A percentile compares a stretch with the other conserved stretches of the same genome.
Conservation (phyloP, 306 rosid genomes). For the Vigna trinervia region DNA sequence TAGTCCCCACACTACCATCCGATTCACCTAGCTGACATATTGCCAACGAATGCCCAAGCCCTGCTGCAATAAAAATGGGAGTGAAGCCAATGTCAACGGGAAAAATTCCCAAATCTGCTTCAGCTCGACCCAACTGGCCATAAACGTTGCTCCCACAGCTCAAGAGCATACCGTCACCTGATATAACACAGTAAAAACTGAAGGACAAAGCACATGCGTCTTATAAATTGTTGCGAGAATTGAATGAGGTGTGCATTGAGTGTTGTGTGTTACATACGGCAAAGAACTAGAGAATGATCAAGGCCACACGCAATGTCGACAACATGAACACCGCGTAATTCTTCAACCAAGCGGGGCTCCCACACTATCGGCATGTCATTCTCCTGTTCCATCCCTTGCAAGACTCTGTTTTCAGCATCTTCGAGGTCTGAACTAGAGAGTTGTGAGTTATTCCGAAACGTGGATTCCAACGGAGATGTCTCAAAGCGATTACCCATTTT, state of each 20-base stretch:
- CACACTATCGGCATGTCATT: constrained; percentile 79
- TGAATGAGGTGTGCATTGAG: neutral
- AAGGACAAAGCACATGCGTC: neutral
- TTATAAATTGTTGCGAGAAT: constrained; percentile 1
- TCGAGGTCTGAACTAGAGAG: constrained; percentile 55
- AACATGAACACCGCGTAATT: constrained; percentile 61
- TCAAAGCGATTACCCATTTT: constrained; percentile 59
- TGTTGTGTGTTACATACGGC: constrained; percentile 58
- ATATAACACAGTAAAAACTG: constrained; percentile 42
- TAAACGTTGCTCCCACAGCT: constrained; percentile 86
- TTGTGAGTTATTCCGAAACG: constrained; percentile 30
- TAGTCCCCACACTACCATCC: constrained; percentile 45
- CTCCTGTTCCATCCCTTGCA: constrained; percentile 75
- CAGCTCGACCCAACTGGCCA: constrained; percentile 79
- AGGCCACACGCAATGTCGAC: constrained; percentile 87
- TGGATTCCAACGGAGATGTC: constrained; percentile 64
- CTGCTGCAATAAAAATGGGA: constrained; percentile 72
- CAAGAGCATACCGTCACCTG: constrained; percentile 75
- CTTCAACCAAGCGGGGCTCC: constrained; percentile 82
- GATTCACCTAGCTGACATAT: constrained; percentile 61
- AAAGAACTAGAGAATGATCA: constrained; percentile 87
- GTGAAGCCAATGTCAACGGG: constrained; percentile 64
- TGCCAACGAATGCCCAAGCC: constrained; percentile 94
- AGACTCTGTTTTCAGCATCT: constrained; percentile 73
- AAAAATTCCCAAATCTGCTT: constrained; percentile 67